A percentile compares a stretch with the other conserved stretches of the same genome.
These are phyloP conservation scores for Diaporthe batatas DNA, from an alignment of 2,329 filamentous ascomycete species.

Conservation along the genomic window DNA sequence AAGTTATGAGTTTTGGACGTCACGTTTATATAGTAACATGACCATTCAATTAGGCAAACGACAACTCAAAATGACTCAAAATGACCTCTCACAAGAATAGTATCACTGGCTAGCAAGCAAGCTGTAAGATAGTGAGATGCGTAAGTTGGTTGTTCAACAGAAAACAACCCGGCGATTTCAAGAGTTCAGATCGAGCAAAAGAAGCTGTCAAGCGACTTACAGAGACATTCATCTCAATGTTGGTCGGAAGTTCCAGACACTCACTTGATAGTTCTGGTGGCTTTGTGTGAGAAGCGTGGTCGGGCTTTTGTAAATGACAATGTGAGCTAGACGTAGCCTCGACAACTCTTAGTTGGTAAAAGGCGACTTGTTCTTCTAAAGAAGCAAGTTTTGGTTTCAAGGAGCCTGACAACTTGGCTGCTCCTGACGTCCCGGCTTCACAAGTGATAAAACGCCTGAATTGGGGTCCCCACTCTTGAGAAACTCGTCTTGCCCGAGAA, in stretches of 20 bases:
- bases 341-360: neutral
- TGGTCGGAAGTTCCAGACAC: neutral
- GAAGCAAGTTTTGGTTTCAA: neutral
- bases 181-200: too few relatives aligned
- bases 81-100: too few relatives aligned
- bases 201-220: neutral
- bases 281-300: neutral
- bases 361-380: neutral
- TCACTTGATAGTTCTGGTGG: neutral
- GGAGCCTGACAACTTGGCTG: neutral
- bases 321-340: neutral
- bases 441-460: neutral
- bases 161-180: too few relatives aligned
- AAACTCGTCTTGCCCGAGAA: neutral
- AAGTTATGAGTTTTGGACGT: too few relatives aligned
- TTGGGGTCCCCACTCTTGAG: neutral
- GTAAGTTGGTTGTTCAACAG: too few relatives aligned
- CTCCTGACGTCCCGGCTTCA: too few relatives aligned
- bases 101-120: too few relatives aligned
- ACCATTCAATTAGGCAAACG: too few relatives aligned
- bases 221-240: neutral
- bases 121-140: too few relatives aligned
- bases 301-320: too few relatives aligned
- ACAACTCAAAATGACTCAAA: too few relatives aligned
- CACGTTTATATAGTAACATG: too few relatives aligned